Percentiles rank a stretch among this genome's conserved stretches.
Evolutionary conservation across 176 grass and related monocot genomes (phyloP).

Genomic region (Rhipidocladum racemiflorum): DNA sequence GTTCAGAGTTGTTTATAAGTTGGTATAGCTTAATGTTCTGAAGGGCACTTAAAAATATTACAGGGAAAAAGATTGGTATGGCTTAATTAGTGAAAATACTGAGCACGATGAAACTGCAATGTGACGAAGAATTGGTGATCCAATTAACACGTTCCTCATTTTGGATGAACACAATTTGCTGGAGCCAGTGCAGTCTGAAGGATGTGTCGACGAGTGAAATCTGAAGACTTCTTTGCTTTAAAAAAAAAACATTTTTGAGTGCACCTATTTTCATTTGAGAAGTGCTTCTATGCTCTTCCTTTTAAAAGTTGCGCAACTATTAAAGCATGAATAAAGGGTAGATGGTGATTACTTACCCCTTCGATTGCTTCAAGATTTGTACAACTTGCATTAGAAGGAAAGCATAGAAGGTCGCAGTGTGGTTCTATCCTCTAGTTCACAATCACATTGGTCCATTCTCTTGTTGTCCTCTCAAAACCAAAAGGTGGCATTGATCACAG

Average conservation of each 20-base stretch:
- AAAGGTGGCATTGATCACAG: slow-evolving; percentile 31
- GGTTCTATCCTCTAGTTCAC: neutral
- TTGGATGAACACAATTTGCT: neutral
- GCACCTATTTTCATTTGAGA: neutral
- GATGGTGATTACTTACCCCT: too few relatives aligned
- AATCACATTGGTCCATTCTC: neutral
- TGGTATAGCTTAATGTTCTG: neutral
- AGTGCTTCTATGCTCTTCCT: too few relatives aligned
- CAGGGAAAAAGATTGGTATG: neutral
- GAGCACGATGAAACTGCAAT: neutral
- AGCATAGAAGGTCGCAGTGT: too few relatives aligned
- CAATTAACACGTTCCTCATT: neutral
- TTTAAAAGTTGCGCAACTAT: too few relatives aligned
- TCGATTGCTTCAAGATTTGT: too few relatives aligned
- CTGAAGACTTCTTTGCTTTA: neutral
- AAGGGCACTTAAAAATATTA: too few relatives aligned
- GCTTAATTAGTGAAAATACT: neutral
- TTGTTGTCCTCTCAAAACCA: neutral
- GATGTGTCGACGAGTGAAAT: neutral
- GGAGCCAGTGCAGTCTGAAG: neutral
- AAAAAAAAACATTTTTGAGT: neutral
- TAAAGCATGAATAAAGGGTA: too few relatives aligned
- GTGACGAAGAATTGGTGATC: neutral
- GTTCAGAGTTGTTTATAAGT: neutral
- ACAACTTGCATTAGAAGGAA: too few relatives aligned